phyloP scores from a whole-genome alignment of 1,284 basidiomycete species.

The Apiotrichum gracile region DNA sequence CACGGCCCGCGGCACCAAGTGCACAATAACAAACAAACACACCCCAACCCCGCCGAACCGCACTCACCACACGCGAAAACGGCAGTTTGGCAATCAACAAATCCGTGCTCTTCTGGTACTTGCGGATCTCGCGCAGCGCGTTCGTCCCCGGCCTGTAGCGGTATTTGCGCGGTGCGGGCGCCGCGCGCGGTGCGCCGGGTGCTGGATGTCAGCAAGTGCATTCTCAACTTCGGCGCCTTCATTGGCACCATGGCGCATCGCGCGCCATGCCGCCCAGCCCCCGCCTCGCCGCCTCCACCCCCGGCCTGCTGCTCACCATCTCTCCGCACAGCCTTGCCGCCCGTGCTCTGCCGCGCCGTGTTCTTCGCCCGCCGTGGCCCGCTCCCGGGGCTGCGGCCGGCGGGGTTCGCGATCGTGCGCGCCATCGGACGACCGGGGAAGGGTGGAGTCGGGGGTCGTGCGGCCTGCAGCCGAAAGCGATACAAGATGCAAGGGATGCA shows the following conservation, averaged over 20 bases:
- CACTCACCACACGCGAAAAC: constrained; percentile 79
- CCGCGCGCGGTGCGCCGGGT: background rate
- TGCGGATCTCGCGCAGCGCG: constrained; percentile 83
- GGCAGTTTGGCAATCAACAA: constrained; percentile 79
- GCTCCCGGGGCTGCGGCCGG: background rate
- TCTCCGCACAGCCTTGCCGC: constrained; percentile 28
- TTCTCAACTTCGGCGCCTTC: too few species aligned
- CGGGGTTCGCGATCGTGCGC: constrained; percentile 10
- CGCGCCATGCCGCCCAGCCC: too few species aligned
- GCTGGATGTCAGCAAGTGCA: background rate
- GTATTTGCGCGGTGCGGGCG: constrained; percentile 26
- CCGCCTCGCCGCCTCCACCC: too few species aligned
- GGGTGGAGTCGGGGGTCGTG: background rate
- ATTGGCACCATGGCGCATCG: too few species aligned
- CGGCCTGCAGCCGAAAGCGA: background rate
- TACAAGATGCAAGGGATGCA: background rate
- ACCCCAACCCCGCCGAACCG: background rate
- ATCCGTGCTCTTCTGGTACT: constrained; percentile 89
- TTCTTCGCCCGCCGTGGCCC: constrained; percentile 20
- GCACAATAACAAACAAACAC: too few species aligned
- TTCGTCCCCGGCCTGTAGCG: constrained; percentile 77
- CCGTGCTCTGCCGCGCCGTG: constrained; percentile 38
- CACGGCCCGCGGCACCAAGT: too few species aligned
- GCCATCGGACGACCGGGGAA: constrained; percentile 7
- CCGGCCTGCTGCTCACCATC: background rate